Conservation (phyloP, 257 asterid species). For the Penstemon eatonii region DNA sequence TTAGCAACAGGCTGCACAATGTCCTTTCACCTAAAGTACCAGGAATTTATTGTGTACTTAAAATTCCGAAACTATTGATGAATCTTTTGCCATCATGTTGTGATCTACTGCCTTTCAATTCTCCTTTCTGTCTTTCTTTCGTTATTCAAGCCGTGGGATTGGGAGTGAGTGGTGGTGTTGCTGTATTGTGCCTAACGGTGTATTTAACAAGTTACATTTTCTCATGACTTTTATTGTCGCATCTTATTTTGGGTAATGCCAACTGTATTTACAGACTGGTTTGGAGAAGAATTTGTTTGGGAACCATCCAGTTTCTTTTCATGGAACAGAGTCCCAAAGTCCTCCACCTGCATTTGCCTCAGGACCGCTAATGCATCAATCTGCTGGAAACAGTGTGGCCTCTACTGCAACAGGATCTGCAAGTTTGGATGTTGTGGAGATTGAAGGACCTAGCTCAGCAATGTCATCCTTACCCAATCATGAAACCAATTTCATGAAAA, state of each 20-base stretch:
- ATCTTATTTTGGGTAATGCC: slow-evolving; percentile 14
- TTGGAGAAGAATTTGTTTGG: slow-evolving; percentile 86
- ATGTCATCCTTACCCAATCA: slow-evolving; percentile 59
- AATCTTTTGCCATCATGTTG: slow-evolving; percentile 8
- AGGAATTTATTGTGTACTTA: not conserved
- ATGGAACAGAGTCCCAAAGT: slow-evolving; percentile 58
- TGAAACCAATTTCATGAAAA: slow-evolving; percentile 53
- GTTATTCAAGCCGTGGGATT: not conserved
- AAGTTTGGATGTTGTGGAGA: slow-evolving; percentile 56
- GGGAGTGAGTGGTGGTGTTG: not conserved
- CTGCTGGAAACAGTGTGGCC: slow-evolving; percentile 42
- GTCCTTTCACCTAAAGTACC: not conserved
- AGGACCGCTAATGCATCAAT: slow-evolving; percentile 56
- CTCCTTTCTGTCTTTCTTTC: not conserved
- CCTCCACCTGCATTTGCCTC: slow-evolving; percentile 92
- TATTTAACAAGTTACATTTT: slow-evolving; percentile 3
- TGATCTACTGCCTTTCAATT: not conserved
- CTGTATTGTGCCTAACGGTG: not conserved
- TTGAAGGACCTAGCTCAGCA: slow-evolving; percentile 56
- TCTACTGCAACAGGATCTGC: slow-evolving; percentile 48
- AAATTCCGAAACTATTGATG: slow-evolving; percentile 1
- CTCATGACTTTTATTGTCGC: not conserved
- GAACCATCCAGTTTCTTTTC: slow-evolving; percentile 70
- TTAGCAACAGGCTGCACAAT: not conserved
- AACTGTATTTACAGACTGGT: slow-evolving; percentile 65